phyloP scores from a whole-genome alignment of 345 rosid genomes.

The Nephelium lappaceum region DNA sequence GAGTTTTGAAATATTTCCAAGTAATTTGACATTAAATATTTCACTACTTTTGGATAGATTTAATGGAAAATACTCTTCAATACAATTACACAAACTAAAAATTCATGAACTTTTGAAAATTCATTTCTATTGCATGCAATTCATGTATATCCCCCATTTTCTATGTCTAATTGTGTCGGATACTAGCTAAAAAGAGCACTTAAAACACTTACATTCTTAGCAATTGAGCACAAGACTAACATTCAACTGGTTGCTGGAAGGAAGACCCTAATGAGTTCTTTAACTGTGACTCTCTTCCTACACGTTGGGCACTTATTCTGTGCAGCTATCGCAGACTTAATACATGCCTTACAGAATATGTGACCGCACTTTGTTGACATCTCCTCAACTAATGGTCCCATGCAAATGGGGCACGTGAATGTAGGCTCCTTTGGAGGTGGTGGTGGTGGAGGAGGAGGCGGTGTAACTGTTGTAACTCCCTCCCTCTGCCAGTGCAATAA shows the following conservation, averaged over 20 bases:
- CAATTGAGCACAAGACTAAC: slow-evolving; percentile 23
- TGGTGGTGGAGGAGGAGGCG: slow-evolving; percentile 29
- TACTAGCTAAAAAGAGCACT: not conserved
- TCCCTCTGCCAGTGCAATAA: slow-evolving; percentile 37
- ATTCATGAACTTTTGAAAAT: not conserved
- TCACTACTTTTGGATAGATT: not conserved
- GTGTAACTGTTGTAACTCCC: slow-evolving; percentile 12
- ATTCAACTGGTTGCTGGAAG: slow-evolving; percentile 70
- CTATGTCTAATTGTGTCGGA: not conserved
- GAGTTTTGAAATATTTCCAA: not conserved
- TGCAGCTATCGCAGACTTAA: slow-evolving; percentile 52
- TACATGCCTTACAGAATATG: slow-evolving; percentile 84
- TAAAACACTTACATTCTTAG: slow-evolving; percentile 30
- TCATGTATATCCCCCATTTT: not conserved
- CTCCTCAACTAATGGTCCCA: slow-evolving; percentile 77
- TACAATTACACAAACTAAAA: not conserved
- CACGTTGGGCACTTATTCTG: slow-evolving; percentile 90
- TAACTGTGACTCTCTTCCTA: slow-evolving; percentile 65
- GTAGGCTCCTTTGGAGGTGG: slow-evolving; percentile 68
- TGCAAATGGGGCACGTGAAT: slow-evolving; percentile 89
- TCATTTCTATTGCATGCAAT: not conserved
- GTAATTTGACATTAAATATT: not conserved
- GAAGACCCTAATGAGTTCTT: slow-evolving; percentile 79
- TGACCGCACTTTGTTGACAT: slow-evolving; percentile 94
- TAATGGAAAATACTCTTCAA: slow-evolving; percentile 1